Conservation (phyloP, 495 filamentous ascomycete species). For the Tetracladium marchalianum region DNA sequence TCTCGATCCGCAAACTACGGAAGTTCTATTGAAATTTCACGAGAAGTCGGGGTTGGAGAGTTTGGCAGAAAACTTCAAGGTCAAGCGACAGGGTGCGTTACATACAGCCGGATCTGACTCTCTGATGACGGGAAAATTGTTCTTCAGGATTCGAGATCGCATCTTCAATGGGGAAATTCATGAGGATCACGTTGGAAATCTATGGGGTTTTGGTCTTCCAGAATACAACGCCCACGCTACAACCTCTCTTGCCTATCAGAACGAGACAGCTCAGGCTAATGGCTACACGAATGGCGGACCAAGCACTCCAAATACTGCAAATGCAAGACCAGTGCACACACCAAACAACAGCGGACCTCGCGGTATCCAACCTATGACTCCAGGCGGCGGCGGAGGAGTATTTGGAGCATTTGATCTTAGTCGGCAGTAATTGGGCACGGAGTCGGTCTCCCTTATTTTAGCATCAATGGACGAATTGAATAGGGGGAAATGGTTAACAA, state of each 20-base stretch:
- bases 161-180: constrained; percentile 78
- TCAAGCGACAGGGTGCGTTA: constrained; percentile 73
- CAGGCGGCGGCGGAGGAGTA: constrained; percentile 56
- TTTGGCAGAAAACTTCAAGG: constrained; percentile 83
- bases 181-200: constrained; percentile 68
- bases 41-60: constrained; percentile 84
- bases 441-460: constrained; percentile 1
- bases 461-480: too few species aligned
- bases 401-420: constrained; percentile 46
- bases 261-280: constrained; percentile 30
- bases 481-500: too few species aligned
- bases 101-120: constrained; percentile 92
- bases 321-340: constrained; percentile 44
- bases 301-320: constrained; percentile 58
- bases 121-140: constrained; percentile 84
- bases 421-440: constrained; percentile 17
- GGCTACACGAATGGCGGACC: constrained; percentile 48
- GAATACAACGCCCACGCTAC: constrained; percentile 21
- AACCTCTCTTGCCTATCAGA: constrained; percentile 23
- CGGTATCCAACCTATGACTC: constrained; percentile 55
- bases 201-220: constrained; percentile 66
- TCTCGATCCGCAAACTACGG: constrained; percentile 48
- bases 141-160: constrained; percentile 75
- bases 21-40: constrained; percentile 68
- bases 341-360: constrained; percentile 42